Evolutionary conservation across 2,329 filamentous ascomycete genomes (phyloP).

Genomic region (Paracamarosporium sp.): DNA sequence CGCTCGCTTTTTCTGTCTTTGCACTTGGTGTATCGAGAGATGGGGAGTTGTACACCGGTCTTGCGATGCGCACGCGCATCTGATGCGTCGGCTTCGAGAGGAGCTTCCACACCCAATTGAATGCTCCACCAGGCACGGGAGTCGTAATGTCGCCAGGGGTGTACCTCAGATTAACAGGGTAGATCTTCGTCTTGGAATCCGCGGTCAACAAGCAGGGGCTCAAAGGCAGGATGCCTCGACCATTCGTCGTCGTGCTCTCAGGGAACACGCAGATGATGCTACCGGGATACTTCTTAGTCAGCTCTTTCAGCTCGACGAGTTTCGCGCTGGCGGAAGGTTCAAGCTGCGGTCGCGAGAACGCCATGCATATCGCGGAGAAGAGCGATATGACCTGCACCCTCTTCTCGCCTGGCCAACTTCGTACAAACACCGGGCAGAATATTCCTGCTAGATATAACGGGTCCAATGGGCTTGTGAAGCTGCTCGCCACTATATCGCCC

Average conservation of each 20-base stretch:
- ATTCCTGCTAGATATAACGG: conserved; percentile 92
- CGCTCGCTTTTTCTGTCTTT: conserved; percentile 18
- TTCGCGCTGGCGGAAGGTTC: conserved; percentile 39
- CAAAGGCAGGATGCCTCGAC: conserved; percentile 84
- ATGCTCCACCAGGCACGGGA: conserved; percentile 77
- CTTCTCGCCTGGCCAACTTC: conserved; percentile 77
- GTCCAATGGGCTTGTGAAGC: conserved; percentile 92
- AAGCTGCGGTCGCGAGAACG: conserved; percentile 66
- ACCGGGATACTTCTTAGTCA: conserved; percentile 72
- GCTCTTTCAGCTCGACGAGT: conserved; percentile 47
- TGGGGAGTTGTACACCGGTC: conserved; percentile 62
- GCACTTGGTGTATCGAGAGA: conserved; percentile 24
- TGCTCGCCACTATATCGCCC: conserved; percentile 84
- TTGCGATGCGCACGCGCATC: conserved; percentile 89
- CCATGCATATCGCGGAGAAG: conserved; percentile 74
- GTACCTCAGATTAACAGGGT: conserved; percentile 89
- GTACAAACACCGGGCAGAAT: conserved; percentile 93
- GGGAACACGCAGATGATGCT: conserved; percentile 88
- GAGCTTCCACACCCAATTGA: conserved; percentile 82
- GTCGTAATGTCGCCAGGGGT: conserved; percentile 89
- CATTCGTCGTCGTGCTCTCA: conserved; percentile 93
- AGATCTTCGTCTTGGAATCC: conserved; percentile 75
- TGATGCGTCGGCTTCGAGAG: conserved; percentile 85
- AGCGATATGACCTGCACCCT: conserved; percentile 80
- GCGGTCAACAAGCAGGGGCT: conserved; percentile 77